phyloP scores from a whole-genome alignment of 208 protist genomes.

The Wallacemonas collosoma region DNA sequence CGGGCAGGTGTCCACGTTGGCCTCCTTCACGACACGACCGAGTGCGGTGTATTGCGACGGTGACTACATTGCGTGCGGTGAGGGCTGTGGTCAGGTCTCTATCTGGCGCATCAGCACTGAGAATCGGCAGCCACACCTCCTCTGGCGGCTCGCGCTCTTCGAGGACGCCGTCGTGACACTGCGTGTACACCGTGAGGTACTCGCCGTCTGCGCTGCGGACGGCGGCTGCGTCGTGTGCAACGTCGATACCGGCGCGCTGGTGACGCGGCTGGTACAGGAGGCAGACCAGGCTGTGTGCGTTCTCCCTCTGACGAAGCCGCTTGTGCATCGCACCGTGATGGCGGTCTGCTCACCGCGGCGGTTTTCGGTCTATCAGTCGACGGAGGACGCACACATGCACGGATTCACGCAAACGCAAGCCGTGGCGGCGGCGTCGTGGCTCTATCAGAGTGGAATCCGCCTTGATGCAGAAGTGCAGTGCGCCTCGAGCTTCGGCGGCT shows the following conservation, averaged over 20 bases:
- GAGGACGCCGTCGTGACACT: constrained; percentile 58
- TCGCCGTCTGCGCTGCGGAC: constrained; percentile 71
- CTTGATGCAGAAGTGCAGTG: constrained; percentile 48
- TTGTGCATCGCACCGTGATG: constrained; percentile 20
- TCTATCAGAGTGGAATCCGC: constrained; percentile 20
- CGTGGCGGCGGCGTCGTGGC: constrained; percentile 20
- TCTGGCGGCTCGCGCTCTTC: constrained; percentile 58
- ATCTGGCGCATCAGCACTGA: constrained; percentile 60
- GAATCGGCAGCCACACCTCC: constrained; percentile 21
- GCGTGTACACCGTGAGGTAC: constrained; percentile 38
- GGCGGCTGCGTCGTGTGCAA: constrained; percentile 47
- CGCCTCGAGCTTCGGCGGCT: constrained; percentile 50
- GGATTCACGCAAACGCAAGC: background rate
- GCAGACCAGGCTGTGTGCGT: constrained; percentile 33
- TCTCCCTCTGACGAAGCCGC: constrained; percentile 23
- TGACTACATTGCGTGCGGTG: constrained; percentile 75
- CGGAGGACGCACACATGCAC: background rate
- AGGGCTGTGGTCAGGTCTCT: constrained; percentile 69
- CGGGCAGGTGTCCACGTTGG: constrained; percentile 51
- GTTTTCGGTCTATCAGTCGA: constrained; percentile 37
- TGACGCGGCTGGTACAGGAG: constrained; percentile 40
- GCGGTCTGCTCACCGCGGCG: constrained; percentile 36
- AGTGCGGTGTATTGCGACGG: constrained; percentile 70
- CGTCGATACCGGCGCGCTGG: constrained; percentile 46
- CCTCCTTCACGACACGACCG: constrained; percentile 57